Percentiles rank a stretch among this genome's conserved stretches.
phyloP scores from a whole-genome alignment of 352 stramenopile genomes.

The Globisporangium apiculatum region DNA sequence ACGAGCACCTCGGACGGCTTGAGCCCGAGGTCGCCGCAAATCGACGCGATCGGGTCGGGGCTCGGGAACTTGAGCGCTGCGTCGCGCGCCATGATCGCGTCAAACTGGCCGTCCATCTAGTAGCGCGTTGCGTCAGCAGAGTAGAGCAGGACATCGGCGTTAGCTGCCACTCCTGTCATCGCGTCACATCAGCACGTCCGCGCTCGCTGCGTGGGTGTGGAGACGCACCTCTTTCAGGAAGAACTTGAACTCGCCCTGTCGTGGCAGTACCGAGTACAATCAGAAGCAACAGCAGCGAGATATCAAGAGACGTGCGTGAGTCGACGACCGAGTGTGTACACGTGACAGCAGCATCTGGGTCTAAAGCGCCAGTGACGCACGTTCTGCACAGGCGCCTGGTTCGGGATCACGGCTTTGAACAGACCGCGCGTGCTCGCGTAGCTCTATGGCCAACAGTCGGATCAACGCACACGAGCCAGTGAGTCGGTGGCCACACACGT shows the following conservation, averaged over 20 bases:
- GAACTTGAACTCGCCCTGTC: conserved; percentile 51
- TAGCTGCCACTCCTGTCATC: background rate
- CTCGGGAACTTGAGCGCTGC: conserved; percentile 44
- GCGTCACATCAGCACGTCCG: no score
- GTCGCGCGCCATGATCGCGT: conserved; percentile 39
- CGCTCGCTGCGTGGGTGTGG: no score
- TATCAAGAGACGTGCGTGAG: no score
- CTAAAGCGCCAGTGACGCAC: conserved; percentile 17
- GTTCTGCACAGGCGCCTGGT: conserved; percentile 34
- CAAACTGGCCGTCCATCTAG: conserved; percentile 65
- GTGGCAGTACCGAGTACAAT: background rate
- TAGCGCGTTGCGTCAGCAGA: background rate
- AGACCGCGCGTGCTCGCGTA: conserved; percentile 54
- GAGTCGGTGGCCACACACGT: background rate
- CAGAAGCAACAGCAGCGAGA: no score
- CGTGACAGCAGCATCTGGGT: no score
- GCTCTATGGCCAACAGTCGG: conserved; percentile 21
- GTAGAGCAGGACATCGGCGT: background rate
- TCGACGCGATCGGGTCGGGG: conserved; percentile 29
- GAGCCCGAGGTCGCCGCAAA: conserved; percentile 50
- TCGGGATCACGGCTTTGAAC: conserved; percentile 54
- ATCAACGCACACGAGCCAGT: no score
- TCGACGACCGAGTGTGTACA: no score
- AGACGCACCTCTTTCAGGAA: conserved; percentile 59
- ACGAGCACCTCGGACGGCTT: conserved; percentile 46